Base-by-base conservation (phyloP, 176 grass and related monocot species). In the Carex parvula region DNA sequence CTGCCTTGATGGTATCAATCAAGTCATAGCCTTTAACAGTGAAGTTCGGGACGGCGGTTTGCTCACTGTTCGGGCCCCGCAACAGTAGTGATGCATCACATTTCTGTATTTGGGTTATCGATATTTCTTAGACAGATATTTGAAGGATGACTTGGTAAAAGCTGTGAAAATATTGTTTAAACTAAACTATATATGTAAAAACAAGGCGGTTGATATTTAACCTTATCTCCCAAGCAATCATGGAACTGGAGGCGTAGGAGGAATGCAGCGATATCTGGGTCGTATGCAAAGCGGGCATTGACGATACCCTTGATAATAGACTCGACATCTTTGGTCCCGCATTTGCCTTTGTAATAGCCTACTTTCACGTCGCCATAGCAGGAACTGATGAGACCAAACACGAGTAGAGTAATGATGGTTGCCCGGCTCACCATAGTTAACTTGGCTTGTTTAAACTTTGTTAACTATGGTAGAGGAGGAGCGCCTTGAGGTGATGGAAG, bases 81-180 rank as follows among this genome's bases (percentile, higher is more conserved):
- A 89, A 8, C 1, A 83, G 60, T 20, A 89, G 73, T 33, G 88
- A 86, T 3, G 88, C 88, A 74, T 89, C 88, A 58, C 84, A 89
- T 10, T 79, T 83, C 88, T 86, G 33, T 32, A 55, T 13, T n/a
- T n/a, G 7, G 21, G 22, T 26, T 30, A 39, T 16, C 3, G 0
- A 57, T 50, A 39, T 63, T 60, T 21, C 1, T 14, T 14, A 21
- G n/a, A 32, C 3, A 0, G 9, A 16, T 48, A 53, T 64, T 8
- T n/a, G 15, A 39, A 69, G 12, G 1, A 16, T 33, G 29, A 66
- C 4, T 3, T 16, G 0, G 7, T 17, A n/a, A 37, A 8, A 67
- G 2, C 3, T 64, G 21, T 30, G 62, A 65, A 32, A 64, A 26
- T 2, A 64, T 1, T 41, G 39, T 64, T 65, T 26, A 26, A 17